phyloP scores from a whole-genome alignment of 768 basidiomycete genomes.

The Boletus barrowsii region DNA sequence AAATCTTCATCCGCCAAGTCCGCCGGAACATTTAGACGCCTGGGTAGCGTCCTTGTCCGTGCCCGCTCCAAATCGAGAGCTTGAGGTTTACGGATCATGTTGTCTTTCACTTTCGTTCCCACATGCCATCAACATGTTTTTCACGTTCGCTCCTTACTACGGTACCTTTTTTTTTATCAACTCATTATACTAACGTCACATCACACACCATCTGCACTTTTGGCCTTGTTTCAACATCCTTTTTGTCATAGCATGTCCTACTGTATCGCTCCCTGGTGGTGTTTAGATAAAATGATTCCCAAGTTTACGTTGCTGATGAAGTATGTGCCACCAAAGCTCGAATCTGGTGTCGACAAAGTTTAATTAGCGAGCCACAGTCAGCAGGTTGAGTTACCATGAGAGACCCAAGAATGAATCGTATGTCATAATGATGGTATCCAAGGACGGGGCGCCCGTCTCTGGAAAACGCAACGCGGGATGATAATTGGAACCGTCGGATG shows the following conservation, averaged over 20 bases:
- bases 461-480: background rate
- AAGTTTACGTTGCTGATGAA: background rate
- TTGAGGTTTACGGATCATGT: slow-evolving; percentile 4
- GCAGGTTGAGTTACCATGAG: slow-evolving; percentile 10
- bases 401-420: background rate
- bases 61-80: slow-evolving; percentile 22
- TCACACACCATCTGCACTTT: background rate
- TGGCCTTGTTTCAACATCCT: background rate
- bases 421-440: slow-evolving; percentile 19
- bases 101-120: background rate
- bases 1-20: slow-evolving; percentile 23
- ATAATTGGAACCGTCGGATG: background rate
- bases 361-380: slow-evolving; percentile 4
- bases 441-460: background rate
- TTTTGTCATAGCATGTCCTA: slow-evolving; percentile 4
- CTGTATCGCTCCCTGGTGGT: slow-evolving; percentile 13
- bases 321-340: background rate
- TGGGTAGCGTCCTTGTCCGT: slow-evolving; percentile 19
- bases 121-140: slow-evolving; percentile 1
- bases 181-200: slow-evolving; percentile 15
- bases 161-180: slow-evolving; percentile 12
- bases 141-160: slow-evolving; percentile 9
- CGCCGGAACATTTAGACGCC: slow-evolving; percentile 15
- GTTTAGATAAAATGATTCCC: slow-evolving; percentile 1
- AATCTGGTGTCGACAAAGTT: slow-evolving; percentile 9